These are phyloP conservation scores for Lentinus brumalis DNA, from an alignment of 768 basidiomycete species.

Conservation along the genomic window DNA sequence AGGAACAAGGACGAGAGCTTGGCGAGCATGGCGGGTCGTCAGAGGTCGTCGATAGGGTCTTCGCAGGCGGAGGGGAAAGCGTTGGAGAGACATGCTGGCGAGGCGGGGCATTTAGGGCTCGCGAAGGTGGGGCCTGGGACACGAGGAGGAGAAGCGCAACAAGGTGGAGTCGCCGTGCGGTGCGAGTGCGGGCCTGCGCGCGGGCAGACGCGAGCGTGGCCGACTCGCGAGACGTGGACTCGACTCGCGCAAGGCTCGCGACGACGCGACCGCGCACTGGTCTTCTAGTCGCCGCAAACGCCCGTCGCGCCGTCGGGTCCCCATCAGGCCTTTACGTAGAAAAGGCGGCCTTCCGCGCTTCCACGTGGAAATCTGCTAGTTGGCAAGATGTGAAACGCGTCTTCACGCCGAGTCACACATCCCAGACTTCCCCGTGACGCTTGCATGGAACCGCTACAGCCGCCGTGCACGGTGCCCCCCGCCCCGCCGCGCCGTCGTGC, in stretches of 20 bases:
- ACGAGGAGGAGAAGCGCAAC: not conserved
- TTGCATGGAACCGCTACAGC: constrained; percentile 16
- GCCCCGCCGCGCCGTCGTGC: not conserved
- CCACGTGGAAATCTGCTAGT: constrained; percentile 20
- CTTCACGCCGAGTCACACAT: constrained; percentile 19
- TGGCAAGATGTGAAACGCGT: constrained; percentile 22
- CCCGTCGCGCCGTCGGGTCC: constrained; percentile 8
- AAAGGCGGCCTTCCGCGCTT: constrained; percentile 3
- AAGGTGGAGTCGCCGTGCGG: constrained; percentile 2
- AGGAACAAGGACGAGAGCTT: constrained; percentile 44
- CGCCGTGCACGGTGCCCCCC: constrained; percentile 8
- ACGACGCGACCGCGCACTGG: not conserved
- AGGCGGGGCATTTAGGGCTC: not conserved
- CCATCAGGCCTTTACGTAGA: constrained; percentile 13
- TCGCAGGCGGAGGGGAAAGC: not conserved
- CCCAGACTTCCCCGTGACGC: constrained; percentile 20
- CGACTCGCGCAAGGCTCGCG: not conserved
- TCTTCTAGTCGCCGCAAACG: not conserved
- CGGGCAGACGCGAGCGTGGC: not conserved
- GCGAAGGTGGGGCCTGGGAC: not conserved
- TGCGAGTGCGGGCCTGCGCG: not conserved
- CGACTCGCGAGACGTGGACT: no score
- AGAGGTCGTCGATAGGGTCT: not conserved
- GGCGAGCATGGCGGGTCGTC: constrained; percentile 24
- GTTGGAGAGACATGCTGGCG: not conserved